Base-by-base conservation (phyloP, 441 rosid genomes). In the Dalechampia spathulata region DNA sequence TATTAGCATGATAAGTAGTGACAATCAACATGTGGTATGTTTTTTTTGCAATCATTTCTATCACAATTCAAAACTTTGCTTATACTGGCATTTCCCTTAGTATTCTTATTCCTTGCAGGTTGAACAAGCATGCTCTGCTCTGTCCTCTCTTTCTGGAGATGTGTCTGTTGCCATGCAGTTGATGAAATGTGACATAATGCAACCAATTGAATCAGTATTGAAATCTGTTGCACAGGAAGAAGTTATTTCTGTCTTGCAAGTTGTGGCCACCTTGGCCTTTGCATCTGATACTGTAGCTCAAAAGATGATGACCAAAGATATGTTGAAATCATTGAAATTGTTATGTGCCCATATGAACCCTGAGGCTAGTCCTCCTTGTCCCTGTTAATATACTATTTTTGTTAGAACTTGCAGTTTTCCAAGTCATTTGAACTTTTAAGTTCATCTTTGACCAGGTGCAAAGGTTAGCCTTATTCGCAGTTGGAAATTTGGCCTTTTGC, bases 1-100 rank as follows among this genome's bases (percentile, higher is more conserved):
- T 58, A 90, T 89, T 74, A 93, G 99, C 59, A 93, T 90, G 99
- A 93, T 93, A 69, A 89, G 90, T 67, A 90, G 97, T 70, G 97
- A 93, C 67, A 72, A 90, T 40, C 85, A 73, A 40, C 95, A 90
- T 34, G 97, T 87, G 95, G 97, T 93, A 83, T 47, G 78, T 64
- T n/a, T n/a, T 30, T 3, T 8, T 71, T 54, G 49, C 60, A 46
- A 63, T 62, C 53, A 55, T 73, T 58, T 45, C 58, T 32, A 22
- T 53, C 47, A 25, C 22, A 52, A 27, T 47, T 32, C 51, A 16
- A 34, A 48, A 19, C 63, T 22, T 37, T 9, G 7, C 15, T 20
- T 43, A 5, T 57, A 49, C 66, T 22, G 56, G 65, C 55, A 50
- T 48, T 67, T 34, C 59, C 58, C 65, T 55, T 38, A 53, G 57